A percentile compares a stretch with the other conserved stretches of the same genome.
Evolutionary conservation across 495 filamentous ascomycete genomes (phyloP).

Genomic region (Viridothelium virens): DNA sequence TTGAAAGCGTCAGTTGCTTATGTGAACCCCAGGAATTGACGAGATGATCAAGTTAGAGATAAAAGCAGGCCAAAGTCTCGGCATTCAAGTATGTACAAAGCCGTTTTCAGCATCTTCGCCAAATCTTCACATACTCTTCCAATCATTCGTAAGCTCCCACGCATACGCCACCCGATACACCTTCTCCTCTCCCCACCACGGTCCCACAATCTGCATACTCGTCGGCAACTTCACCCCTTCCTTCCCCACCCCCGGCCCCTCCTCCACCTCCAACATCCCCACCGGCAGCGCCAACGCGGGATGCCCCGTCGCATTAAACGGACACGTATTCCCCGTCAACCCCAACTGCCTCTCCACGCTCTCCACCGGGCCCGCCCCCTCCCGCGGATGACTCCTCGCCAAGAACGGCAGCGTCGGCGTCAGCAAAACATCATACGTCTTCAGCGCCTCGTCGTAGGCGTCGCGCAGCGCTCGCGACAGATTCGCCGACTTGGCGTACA

Average conservation of each 20-base stretch:
- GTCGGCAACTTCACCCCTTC: slow-evolving; percentile 40
- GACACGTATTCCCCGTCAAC: slow-evolving; percentile 47
- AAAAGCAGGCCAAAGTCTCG: neutral
- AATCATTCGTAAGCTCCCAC: slow-evolving; percentile 46
- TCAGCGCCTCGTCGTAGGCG: slow-evolving; percentile 40
- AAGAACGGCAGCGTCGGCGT: slow-evolving; percentile 41
- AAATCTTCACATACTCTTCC: slow-evolving; percentile 36
- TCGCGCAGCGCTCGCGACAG: slow-evolving; percentile 39
- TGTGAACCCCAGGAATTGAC: too few relatives aligned
- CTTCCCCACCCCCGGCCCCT: slow-evolving; percentile 27
- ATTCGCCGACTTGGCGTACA: slow-evolving; percentile 39
- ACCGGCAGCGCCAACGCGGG: slow-evolving; percentile 51
- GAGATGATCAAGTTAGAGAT: neutral
- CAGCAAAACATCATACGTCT: slow-evolving; percentile 41
- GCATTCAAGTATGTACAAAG: too few relatives aligned
- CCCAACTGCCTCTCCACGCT: slow-evolving; percentile 31
- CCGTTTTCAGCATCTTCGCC: neutral
- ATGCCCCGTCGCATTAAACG: slow-evolving; percentile 52
- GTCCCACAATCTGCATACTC: slow-evolving; percentile 52
- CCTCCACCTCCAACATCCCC: slow-evolving; percentile 41
- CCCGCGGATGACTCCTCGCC: slow-evolving; percentile 25
- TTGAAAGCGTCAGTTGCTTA: too few relatives aligned
- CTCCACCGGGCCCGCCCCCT: slow-evolving; percentile 23
- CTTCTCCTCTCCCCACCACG: slow-evolving; percentile 43
- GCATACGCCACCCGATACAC: slow-evolving; percentile 44